Percentiles rank a stretch among this genome's conserved stretches.
phyloP scores from a whole-genome alignment of 1,284 basidiomycete species.

The Apiotrichum gracile region DNA sequence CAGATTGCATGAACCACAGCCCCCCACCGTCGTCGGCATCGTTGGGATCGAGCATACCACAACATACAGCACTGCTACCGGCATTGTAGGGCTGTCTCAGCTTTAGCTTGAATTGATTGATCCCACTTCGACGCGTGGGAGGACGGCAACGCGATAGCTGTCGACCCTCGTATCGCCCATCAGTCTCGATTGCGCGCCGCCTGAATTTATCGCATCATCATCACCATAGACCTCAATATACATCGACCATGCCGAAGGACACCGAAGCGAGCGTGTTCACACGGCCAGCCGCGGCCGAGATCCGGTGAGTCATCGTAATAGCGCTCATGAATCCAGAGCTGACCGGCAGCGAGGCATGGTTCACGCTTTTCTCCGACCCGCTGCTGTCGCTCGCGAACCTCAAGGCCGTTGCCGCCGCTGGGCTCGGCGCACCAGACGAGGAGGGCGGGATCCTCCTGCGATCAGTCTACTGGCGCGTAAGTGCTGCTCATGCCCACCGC shows the following conservation, averaged over 20 bases:
- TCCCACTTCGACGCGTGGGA: too few relatives aligned
- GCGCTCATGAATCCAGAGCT: background rate
- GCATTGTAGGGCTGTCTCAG: too few relatives aligned
- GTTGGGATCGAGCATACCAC: too few relatives aligned
- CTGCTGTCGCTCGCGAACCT: constrained; percentile 38
- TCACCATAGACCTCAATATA: background rate
- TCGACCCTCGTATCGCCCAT: too few relatives aligned
- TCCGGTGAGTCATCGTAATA: background rate
- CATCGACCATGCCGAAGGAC: background rate
- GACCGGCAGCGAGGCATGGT: constrained; percentile 32
- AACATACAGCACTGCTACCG: too few relatives aligned
- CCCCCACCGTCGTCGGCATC: too few relatives aligned
- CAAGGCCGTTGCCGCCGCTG: constrained; percentile 30
- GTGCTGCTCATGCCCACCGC: too few relatives aligned
- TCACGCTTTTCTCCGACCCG: constrained; percentile 39
- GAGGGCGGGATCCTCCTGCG: constrained; percentile 39
- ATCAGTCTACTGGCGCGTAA: constrained; percentile 47
- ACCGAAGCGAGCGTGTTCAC: background rate
- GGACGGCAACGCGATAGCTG: too few relatives aligned
- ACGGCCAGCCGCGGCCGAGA: constrained; percentile 1
- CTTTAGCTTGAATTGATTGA: too few relatives aligned
- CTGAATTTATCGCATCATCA: too few relatives aligned
- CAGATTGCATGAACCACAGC: too few relatives aligned
- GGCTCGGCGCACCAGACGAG: constrained; percentile 27
- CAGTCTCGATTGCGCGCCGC: too few relatives aligned